phyloP scores from a whole-genome alignment of 2,329 filamentous ascomycete genomes.

The Mycosphaerella sp. region DNA sequence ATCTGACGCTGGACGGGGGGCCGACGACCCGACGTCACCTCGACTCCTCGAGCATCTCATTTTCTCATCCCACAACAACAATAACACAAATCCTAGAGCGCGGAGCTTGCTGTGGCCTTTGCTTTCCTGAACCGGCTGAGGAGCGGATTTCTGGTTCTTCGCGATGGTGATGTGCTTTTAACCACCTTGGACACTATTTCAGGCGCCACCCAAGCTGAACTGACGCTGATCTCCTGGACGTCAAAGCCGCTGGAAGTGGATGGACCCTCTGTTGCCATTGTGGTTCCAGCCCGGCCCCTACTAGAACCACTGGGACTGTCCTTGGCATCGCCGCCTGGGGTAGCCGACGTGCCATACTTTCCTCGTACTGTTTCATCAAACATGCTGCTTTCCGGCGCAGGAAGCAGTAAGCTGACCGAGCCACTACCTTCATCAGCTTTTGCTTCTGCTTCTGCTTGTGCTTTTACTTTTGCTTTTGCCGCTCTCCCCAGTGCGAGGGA shows the following conservation, averaged over 20 bases:
- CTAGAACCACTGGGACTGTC: background rate
- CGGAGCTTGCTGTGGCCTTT: slow-evolving; percentile 26
- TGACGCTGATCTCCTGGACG: slow-evolving; percentile 23
- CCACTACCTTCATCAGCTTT: slow-evolving; percentile 6
- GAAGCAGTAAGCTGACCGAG: slow-evolving; percentile 14
- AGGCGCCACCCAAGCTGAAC: slow-evolving; percentile 21
- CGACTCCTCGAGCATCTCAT: too few species aligned
- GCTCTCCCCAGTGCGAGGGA: slow-evolving; percentile 8
- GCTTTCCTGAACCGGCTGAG: slow-evolving; percentile 22
- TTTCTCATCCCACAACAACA: too few species aligned
- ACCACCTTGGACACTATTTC: slow-evolving; percentile 9
- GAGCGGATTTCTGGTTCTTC: slow-evolving; percentile 16
- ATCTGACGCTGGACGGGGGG: too few species aligned
- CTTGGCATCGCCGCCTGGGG: background rate
- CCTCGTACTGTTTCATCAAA: slow-evolving; percentile 17
- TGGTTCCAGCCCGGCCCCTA: background rate
- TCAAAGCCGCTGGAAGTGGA: slow-evolving; percentile 12
- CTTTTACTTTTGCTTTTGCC: too few species aligned
- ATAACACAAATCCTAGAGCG: slow-evolving; percentile 11
- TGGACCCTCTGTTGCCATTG: background rate
- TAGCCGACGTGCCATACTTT: too few species aligned
- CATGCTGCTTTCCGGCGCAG: slow-evolving; percentile 21
- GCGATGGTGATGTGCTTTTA: slow-evolving; percentile 10
- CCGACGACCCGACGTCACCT: too few species aligned
- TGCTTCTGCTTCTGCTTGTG: too few species aligned